Evolutionary conservation across 371 early-diverging fungal genomes (phyloP).

Genomic region (Mucor velutinosus): DNA sequence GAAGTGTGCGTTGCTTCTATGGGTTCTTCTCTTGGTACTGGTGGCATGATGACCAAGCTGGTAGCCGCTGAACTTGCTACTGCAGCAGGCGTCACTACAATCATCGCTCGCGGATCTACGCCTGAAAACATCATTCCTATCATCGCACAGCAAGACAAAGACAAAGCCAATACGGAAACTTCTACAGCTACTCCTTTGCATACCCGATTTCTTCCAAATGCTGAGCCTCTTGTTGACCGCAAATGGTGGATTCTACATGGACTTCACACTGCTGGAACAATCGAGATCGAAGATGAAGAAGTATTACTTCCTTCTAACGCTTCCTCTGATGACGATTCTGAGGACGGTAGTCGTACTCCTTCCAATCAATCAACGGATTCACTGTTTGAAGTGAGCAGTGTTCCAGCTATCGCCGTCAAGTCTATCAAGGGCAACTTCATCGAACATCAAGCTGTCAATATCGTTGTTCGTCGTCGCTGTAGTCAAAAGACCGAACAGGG

Average conservation of each 20-base stretch:
- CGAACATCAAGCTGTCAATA: constrained; percentile 82
- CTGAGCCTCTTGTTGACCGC: constrained; percentile 78
- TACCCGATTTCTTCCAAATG: constrained; percentile 81
- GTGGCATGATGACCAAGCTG: constrained; percentile 97
- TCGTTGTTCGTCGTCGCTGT: constrained; percentile 38
- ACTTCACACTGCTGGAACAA: constrained; percentile 78
- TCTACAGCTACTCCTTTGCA: constrained; percentile 47
- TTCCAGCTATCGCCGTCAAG: constrained; percentile 91
- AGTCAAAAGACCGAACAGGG: constrained; percentile 23
- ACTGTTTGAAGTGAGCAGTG: constrained; percentile 16
- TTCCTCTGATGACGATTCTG: constrained; percentile 80
- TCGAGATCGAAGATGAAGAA: constrained; percentile 52
- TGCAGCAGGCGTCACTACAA: constrained; percentile 86
- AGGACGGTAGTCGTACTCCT: constrained; percentile 64
- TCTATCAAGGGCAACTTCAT: constrained; percentile 82
- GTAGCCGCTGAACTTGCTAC: constrained; percentile 96
- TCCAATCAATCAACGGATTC: constrained; percentile 28
- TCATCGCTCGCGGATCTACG: constrained; percentile 81
- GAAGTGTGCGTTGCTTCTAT: constrained; percentile 78
- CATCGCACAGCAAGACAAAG: constrained; percentile 32
- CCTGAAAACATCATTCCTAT: constrained; percentile 78
- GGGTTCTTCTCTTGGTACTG: constrained; percentile 93
- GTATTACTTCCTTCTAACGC: neutral
- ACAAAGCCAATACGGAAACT: too few species aligned
- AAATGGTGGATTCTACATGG: constrained; percentile 96